Conservation (phyloP, 108 stramenopile genomes). For the Aurantiochytrium sp. region DNA sequence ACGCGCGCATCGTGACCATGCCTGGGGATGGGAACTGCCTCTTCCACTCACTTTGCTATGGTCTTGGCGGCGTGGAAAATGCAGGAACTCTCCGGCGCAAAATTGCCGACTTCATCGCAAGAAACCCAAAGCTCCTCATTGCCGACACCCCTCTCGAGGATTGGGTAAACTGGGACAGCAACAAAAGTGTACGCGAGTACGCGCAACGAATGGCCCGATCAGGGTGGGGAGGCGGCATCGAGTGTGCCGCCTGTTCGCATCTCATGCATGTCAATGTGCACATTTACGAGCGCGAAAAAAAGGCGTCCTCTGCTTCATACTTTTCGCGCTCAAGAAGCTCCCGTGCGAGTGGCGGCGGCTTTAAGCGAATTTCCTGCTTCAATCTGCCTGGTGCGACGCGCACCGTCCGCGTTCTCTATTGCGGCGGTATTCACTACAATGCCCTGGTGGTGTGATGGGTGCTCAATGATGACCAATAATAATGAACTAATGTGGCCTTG, state of each 20-base stretch:
- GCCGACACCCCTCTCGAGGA: constrained; percentile 28
- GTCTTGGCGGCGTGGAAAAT: not conserved
- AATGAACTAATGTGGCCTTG: no score
- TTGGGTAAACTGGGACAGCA: constrained; percentile 32
- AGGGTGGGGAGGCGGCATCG: constrained; percentile 40
- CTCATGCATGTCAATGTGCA: constrained; percentile 22
- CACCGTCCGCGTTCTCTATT: constrained; percentile 19
- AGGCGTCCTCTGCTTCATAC: not conserved
- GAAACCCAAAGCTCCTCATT: constrained; percentile 19
- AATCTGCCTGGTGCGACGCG: not conserved
- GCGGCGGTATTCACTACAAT: constrained; percentile 38
- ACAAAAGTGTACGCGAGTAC: not conserved
- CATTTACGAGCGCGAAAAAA: constrained; percentile 20
- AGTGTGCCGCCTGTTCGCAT: constrained; percentile 21
- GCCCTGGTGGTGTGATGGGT: not conserved
- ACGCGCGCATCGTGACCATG: constrained; percentile 18
- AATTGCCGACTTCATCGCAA: constrained; percentile 11
- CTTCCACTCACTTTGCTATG: constrained; percentile 31
- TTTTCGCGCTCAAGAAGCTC: not conserved
- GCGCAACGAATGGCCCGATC: not conserved
- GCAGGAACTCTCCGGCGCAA: constrained; percentile 4
- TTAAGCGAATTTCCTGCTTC: constrained; percentile 28
- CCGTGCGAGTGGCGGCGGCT: not conserved
- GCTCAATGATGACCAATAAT: no score
- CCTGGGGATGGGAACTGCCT: constrained; percentile 34